A percentile compares a stretch with the other conserved stretches of the same genome.
phyloP scores from a whole-genome alignment of 202 grass and related monocot species.

The Digitaria exilis region DNA sequence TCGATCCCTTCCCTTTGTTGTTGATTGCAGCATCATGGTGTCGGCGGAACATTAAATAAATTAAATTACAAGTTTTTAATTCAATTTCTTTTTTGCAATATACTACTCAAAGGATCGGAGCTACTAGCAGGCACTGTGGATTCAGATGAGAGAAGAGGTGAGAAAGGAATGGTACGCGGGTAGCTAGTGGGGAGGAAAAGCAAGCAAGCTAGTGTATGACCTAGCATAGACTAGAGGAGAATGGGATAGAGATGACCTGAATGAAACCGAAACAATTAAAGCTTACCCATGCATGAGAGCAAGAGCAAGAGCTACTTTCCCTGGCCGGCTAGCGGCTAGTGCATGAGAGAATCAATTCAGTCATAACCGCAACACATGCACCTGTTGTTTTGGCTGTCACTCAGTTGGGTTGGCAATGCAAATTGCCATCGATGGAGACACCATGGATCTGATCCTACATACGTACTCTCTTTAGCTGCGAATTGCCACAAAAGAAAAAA shows the following conservation, averaged over 20 bases:
- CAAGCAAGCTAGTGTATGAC: not conserved
- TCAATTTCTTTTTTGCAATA: too few species aligned
- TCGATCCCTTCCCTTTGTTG: slow-evolving; percentile 41
- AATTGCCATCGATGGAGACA: slow-evolving; percentile 22
- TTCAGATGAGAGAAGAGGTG: slow-evolving; percentile 34
- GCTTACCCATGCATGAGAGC: too few species aligned
- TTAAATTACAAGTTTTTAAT: not conserved
- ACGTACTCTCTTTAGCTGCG: slow-evolving; percentile 4
- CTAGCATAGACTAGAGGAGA: too few species aligned
- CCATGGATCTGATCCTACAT: slow-evolving; percentile 51
- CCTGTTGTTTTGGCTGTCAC: not conserved
- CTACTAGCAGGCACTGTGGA: slow-evolving; percentile 1
- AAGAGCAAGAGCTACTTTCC: too few species aligned
- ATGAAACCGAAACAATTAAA: not conserved
- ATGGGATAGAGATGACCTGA: slow-evolving; percentile 28
- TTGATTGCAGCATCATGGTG: slow-evolving; percentile 24
- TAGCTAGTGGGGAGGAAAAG: slow-evolving; percentile 35
- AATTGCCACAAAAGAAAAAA: slow-evolving; percentile 4
- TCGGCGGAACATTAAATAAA: not conserved
- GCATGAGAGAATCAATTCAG: slow-evolving; percentile 42
- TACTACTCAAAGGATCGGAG: not conserved
- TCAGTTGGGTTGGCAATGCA: not conserved
- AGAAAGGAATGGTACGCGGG: slow-evolving; percentile 38
- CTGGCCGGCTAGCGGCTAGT: slow-evolving; percentile 2
- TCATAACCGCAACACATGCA: not conserved